Percentiles rank a stretch among this genome's conserved stretches.
These are phyloP conservation scores for Tylopilus sp. DNA, from an alignment of 1,284 basidiomycete genomes.

Conservation along the genomic window DNA sequence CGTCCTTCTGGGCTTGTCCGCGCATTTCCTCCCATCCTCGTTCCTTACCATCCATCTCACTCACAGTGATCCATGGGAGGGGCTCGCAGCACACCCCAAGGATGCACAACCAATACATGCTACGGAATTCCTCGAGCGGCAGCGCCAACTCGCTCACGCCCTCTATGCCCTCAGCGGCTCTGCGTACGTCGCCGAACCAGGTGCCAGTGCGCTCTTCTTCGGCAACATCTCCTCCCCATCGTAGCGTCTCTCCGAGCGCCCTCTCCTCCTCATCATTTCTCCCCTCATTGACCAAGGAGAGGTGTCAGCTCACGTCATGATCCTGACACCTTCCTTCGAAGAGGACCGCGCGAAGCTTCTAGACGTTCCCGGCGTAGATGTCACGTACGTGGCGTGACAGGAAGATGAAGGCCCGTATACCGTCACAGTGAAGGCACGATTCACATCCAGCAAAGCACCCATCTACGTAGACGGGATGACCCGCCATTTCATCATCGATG, in stretches of 20 bases:
- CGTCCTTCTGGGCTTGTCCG: conserved; percentile 5
- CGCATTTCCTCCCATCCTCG: neutral
- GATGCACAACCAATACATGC: conserved; percentile 46
- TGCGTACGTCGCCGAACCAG: conserved; percentile 74
- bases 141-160: conserved; percentile 47
- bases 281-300: conserved; percentile 36
- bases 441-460: conserved; percentile 26
- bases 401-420: conserved; percentile 72
- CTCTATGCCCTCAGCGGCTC: conserved; percentile 50
- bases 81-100: conserved; percentile 49
- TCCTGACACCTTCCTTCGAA: conserved; percentile 80
- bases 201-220: conserved; percentile 68
- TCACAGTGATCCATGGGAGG: conserved; percentile 30
- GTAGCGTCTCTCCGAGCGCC: conserved; percentile 77
- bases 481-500: conserved; percentile 61
- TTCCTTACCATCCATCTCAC: neutral
- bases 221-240: conserved; percentile 59
- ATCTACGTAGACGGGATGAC: conserved; percentile 63
- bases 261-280: conserved; percentile 66
- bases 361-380: conserved; percentile 43
- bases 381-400: conserved; percentile 66
- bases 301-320: conserved; percentile 44
- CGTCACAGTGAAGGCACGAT: conserved; percentile 47
- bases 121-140: conserved; percentile 50
- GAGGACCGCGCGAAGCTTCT: conserved; percentile 62